These are phyloP conservation scores for Penicillium angulare DNA, from an alignment of 495 filamentous ascomycete species.

Conservation along the genomic window DNA sequence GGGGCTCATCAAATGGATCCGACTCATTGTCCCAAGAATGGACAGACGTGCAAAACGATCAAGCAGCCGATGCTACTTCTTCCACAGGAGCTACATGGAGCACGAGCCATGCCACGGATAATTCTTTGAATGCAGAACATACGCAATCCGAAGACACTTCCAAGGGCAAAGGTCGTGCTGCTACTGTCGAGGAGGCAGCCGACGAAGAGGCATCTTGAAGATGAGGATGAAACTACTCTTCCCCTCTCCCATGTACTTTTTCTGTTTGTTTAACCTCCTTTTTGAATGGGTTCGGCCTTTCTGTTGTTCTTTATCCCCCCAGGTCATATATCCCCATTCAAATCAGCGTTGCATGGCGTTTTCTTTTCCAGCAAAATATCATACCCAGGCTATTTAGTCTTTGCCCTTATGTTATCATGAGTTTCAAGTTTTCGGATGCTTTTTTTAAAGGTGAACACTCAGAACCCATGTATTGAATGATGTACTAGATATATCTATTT, in stretches of 20 bases:
- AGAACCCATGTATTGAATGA: too few species aligned
- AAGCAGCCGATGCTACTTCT: conserved; percentile 15
- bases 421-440: background rate
- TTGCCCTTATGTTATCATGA: background rate
- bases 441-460: background rate
- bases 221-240: background rate
- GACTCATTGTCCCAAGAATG: conserved; percentile 38
- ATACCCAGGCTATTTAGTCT: conserved; percentile 29
- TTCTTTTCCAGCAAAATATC: conserved; percentile 31
- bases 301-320: conserved; percentile 1
- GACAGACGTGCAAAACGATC: conserved; percentile 33
- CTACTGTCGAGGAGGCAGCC: conserved; percentile 47
- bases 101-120: conserved; percentile 4
- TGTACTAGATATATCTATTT: background rate
- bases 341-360: conserved; percentile 33
- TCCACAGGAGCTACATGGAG: conserved; percentile 17
- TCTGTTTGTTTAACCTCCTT: conserved; percentile 6
- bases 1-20: conserved; percentile 14
- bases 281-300: background rate
- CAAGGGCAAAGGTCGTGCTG: conserved; percentile 47
- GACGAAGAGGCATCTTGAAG: conserved; percentile 36
- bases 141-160: background rate
- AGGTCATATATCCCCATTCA: conserved; percentile 9
- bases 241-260: conserved; percentile 6
- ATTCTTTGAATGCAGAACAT: conserved; percentile 4